phyloP scores from a whole-genome alignment of 2,329 filamentous ascomycete species.

The Talaromyces rugulosus region DNA sequence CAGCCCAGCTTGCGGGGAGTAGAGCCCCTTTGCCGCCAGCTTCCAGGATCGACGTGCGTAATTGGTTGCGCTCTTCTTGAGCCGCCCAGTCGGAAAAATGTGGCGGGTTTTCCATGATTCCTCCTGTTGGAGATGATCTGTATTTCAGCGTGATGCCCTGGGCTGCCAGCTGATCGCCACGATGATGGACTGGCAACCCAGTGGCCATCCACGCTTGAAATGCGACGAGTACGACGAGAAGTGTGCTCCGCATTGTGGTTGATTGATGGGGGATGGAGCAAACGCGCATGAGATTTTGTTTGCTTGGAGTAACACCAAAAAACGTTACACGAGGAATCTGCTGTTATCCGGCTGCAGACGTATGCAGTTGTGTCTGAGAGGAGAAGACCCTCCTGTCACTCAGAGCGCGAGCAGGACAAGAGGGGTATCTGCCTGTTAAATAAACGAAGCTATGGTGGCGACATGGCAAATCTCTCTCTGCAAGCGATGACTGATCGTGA shows the following conservation, averaged over 20 bases:
- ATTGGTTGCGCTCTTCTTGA: background rate
- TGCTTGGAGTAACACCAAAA: background rate
- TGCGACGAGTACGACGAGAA: background rate
- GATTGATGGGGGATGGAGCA: background rate
- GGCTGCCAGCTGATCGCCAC: background rate
- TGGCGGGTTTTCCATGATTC: background rate
- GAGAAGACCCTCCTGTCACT: background rate
- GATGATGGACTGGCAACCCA: conserved; percentile 1
- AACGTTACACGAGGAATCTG: background rate
- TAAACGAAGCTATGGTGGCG: background rate
- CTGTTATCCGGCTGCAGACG: background rate
- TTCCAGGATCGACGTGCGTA: background rate
- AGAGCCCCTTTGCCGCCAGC: background rate
- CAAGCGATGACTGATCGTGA: background rate
- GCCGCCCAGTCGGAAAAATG: background rate
- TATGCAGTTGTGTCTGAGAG: background rate
- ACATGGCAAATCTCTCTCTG: background rate
- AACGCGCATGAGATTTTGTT: background rate
- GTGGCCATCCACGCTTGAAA: background rate
- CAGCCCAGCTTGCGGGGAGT: background rate
- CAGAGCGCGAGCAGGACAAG: background rate
- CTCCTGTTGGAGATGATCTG: background rate
- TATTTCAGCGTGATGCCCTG: background rate
- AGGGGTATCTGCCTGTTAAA: background rate
- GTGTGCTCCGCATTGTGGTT: background rate